Base-by-base conservation (phyloP, 371 early-diverging fungal genomes). In the Choanephora cucurbitarum region DNA sequence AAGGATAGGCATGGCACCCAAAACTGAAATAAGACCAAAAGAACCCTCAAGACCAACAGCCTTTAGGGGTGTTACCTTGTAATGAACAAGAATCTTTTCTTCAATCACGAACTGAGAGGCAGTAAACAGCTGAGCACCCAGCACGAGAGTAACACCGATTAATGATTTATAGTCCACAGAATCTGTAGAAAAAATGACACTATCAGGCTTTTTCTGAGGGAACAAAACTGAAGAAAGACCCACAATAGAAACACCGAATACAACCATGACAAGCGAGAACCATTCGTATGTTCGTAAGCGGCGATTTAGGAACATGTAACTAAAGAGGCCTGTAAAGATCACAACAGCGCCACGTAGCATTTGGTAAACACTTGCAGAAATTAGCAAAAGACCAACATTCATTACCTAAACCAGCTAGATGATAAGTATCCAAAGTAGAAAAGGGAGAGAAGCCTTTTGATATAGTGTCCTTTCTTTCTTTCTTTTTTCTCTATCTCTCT, bases 291-390 rank as follows among this genome's bases (percentile, higher is more conserved):
- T 44, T 21, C 83, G 85, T 43, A 96, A 82, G 5, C 84, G 82
- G 42, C 91, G 83, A 31, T 86, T 80, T 33, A 96, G 80, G 73
- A 96, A 95, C 32, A 94, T 50, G 43, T 90, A 85, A 3, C 93
- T 93, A 51, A 96, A 84, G 15, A 89, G 47, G 15, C 94, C 97
- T 11, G 96, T 93, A 58, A 96, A 96, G 42, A 98, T 85, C 18
- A 98, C 97, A 41, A 96, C 91, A 2, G 92, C 88, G 13, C 98
- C 98, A 23, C 98, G 87, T 31, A 97, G 81, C 98, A 98, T 98
- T 77, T 96, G 96, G 76, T 98, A 98, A 4, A 96, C 87, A 9
- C 93, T 92, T 1, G 97, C 96, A 9, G 94, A 82, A 21, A 93
- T 92, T 63, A 89, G 89, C 55, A 98, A 81, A 55, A 98, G 75